A percentile compares a stretch with the other conserved stretches of the same genome.
Conservation (phyloP, 108 stramenopile species). For the Mediolabrus comicus region DNA sequence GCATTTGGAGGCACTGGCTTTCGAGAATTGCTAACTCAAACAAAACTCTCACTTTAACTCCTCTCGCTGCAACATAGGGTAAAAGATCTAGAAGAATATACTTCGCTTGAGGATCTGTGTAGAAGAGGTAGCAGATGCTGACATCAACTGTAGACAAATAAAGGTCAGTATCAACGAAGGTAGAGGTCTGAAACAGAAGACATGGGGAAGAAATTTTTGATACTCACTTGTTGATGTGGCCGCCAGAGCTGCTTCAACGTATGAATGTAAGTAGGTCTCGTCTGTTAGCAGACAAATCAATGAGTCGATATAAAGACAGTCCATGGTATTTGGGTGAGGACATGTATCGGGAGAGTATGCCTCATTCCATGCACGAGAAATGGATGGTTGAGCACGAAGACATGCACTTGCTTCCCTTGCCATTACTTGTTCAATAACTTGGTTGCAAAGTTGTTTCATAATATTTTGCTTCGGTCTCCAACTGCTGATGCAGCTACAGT, state of each 20-base stretch:
- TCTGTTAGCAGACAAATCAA: neutral
- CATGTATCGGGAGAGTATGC: conserved; percentile 6
- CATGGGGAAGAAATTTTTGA: neutral
- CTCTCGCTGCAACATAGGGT: conserved; percentile 17
- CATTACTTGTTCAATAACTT: conserved; percentile 13
- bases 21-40: conserved; percentile 38
- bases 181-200: no score
- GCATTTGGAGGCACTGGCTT: conserved; percentile 1
- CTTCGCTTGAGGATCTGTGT: conserved; percentile 12
- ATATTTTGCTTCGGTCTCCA: conserved; percentile 7
- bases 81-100: conserved; percentile 34
- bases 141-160: neutral
- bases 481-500: conserved; percentile 4
- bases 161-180: neutral
- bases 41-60: conserved; percentile 26
- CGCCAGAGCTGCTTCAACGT: neutral
- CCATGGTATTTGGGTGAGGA: conserved; percentile 5
- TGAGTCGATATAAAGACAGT: conserved; percentile 1
- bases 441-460: conserved; percentile 1
- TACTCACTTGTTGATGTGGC: neutral
- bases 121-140: conserved; percentile 24
- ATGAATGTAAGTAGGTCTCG: conserved; percentile 6
- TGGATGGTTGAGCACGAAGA: conserved; percentile 3
- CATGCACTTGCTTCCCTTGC: conserved; percentile 11
- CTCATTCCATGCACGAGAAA: conserved; percentile 4